Evolutionary conservation across 495 filamentous ascomycete species (phyloP), one percentile per base, ranked within the genome.

Genomic region (Penicillium herquei): DNA sequence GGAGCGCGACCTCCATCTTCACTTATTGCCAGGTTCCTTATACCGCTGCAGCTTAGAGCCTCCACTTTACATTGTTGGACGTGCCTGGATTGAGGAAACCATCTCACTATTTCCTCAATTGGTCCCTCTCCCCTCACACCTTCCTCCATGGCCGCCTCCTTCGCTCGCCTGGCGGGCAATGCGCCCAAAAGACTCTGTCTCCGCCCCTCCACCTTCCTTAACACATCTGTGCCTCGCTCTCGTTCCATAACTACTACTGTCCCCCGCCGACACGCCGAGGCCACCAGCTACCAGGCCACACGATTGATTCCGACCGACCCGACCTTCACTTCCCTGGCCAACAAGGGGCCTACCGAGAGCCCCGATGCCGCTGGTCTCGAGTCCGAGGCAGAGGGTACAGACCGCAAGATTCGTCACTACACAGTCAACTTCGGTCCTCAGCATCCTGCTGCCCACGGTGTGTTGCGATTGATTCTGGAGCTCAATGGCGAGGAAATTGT

Each of bases 381-480:
- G 58, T 78, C 75, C 54, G 64, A 69, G 55, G 76, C 75, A 48
- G 75, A 82, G 59, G 74, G 85, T 52, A 76, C 80, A 59, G 79
- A 85, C 67, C 85, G 95, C 67, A 97, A 96, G 80, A 90, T 98
- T 60, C 83, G 95, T 61, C 95, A 99, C 73, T 99, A 99, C 78
- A 99, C 95, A 6, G 93, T 99, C 80, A 99, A 99, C 79, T 99
- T 99, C 66, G 95, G 95, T 62, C 95, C 95, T 57, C 95, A 99
- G 80, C 95, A 99, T 78, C 95, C 95, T 37, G 95, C 95, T 65
- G 95, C 95, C 54, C 95, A 99, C 81, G 95, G 95, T 67, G 95
- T 99, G 86, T 77, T 99, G 65, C 89, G 95, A 16, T 78, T 99
- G 74, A 99, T 99, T 81, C 82, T 98, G 66, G 95, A 99, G 68